These are phyloP conservation scores for Cladophialophora immunda DNA, from an alignment of 2,329 filamentous ascomycete genomes.

Conservation along the genomic window DNA sequence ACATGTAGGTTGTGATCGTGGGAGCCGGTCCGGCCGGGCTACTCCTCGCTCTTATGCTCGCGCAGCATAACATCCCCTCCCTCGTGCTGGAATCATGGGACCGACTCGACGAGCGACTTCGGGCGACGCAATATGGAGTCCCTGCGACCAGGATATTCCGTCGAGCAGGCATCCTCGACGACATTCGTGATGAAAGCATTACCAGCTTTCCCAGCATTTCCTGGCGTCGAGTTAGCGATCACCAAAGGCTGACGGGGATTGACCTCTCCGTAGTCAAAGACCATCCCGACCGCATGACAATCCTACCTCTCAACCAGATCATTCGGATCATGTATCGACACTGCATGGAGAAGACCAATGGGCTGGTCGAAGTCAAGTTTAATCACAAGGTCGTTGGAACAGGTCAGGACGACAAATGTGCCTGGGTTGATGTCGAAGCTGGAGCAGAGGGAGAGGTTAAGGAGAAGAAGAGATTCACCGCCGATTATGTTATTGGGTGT, in stretches of 20 bases:
- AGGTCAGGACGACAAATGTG: slow-evolving; percentile 22
- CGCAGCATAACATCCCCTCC: slow-evolving; percentile 17
- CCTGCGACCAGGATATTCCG: slow-evolving; percentile 66
- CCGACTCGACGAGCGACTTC: slow-evolving; percentile 41
- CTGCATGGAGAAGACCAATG: slow-evolving; percentile 27
- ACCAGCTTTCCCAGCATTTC: slow-evolving; percentile 31
- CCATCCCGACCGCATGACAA: slow-evolving; percentile 31
- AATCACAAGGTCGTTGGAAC: slow-evolving; percentile 27
- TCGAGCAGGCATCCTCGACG: slow-evolving; percentile 65
- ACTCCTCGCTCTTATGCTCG: slow-evolving; percentile 43
- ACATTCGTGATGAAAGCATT: slow-evolving; percentile 50
- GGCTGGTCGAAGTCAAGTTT: slow-evolving; percentile 51
- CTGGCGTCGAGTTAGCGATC: slow-evolving; percentile 27
- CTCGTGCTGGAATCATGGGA: slow-evolving; percentile 27
- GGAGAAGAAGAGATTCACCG: slow-evolving; percentile 44
- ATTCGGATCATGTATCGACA: slow-evolving; percentile 29
- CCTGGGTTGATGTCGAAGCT: slow-evolving; percentile 30
- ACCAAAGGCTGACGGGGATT: slow-evolving; percentile 23
- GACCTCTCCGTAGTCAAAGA: slow-evolving; percentile 29
- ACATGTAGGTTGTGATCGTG: slow-evolving; percentile 39
- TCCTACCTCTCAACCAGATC: slow-evolving; percentile 30
- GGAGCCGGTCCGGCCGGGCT: slow-evolving; percentile 47
- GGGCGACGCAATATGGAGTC: slow-evolving; percentile 69
- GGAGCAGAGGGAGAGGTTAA: slow-evolving; percentile 23
- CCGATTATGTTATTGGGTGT: slow-evolving; percentile 66